phyloP scores from a whole-genome alignment of 2,329 filamentous ascomycete genomes.

The Beauveria sp. region DNA sequence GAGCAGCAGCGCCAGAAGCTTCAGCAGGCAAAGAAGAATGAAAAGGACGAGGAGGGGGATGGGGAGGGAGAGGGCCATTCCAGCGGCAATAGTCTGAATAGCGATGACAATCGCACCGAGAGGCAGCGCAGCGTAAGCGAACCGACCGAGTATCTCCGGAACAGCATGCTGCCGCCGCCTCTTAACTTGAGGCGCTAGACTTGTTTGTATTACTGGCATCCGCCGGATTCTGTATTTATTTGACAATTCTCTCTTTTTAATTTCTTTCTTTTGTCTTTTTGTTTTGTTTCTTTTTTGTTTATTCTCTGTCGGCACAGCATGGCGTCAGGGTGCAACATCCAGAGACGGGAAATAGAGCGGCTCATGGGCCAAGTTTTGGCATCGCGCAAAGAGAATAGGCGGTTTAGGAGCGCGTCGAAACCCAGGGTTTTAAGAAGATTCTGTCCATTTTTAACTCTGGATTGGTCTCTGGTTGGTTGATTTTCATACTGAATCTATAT shows the following conservation, averaged over 20 bases:
- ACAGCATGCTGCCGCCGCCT: conserved; percentile 26
- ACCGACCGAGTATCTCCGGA: conserved; percentile 28
- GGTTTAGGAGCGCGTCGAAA: too few species aligned
- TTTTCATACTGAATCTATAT: neutral
- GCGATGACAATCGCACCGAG: conserved; percentile 44
- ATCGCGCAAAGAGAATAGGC: neutral
- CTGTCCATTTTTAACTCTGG: neutral
- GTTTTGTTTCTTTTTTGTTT: neutral
- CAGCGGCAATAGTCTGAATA: conserved; percentile 25
- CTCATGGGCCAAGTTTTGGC: neutral
- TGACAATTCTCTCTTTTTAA: neutral
- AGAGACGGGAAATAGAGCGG: neutral
- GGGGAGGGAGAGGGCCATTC: conserved; percentile 29
- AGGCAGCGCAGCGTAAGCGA: conserved; percentile 48
- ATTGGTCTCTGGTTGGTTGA: neutral
- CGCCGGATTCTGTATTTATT: neutral
- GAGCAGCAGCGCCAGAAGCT: conserved; percentile 12
- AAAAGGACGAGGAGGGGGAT: conserved; percentile 52
- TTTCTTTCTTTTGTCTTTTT: neutral
- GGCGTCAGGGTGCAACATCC: conserved; percentile 2
- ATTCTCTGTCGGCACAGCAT: conserved; percentile 10
- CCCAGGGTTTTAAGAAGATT: neutral
- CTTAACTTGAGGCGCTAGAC: conserved; percentile 24
- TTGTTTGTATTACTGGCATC: neutral
- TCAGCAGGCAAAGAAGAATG: conserved; percentile 12